Conservation (phyloP, 2,329 filamentous ascomycete genomes). For the Nectriaceae sp. region DNA sequence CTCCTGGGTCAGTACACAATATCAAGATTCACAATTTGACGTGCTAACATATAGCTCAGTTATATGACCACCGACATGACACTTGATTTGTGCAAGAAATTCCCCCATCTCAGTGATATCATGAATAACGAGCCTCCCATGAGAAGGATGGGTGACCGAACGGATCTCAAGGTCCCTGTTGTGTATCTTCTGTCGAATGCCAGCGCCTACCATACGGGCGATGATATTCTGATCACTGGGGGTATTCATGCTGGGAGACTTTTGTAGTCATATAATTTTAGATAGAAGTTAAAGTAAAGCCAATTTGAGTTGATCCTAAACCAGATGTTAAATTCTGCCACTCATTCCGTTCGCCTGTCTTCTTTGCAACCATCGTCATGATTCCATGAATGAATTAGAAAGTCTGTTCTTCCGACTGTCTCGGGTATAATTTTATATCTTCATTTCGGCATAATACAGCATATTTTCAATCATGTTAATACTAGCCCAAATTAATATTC, state of each 20-base stretch:
- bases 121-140: constrained; percentile 43
- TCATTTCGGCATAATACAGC: too few relatives aligned
- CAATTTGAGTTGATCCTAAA: too few relatives aligned
- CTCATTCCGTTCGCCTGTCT: too few relatives aligned
- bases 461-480: too few relatives aligned
- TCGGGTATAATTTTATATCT: too few relatives aligned
- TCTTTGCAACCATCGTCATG: too few relatives aligned
- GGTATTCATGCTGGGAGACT: constrained; percentile 34
- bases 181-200: constrained; percentile 44
- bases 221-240: constrained; percentile 40
- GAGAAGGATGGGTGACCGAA: constrained; percentile 38
- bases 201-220: constrained; percentile 41
- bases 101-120: constrained; percentile 33
- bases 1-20: constrained; percentile 31
- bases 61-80: constrained; percentile 39
- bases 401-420: too few relatives aligned
- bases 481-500: too few relatives aligned
- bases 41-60: constrained; percentile 12
- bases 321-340: too few relatives aligned
- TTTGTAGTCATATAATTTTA: constrained; percentile 3
- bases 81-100: constrained; percentile 26
- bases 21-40: neutral
- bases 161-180: constrained; percentile 41
- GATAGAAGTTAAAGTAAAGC: too few relatives aligned
- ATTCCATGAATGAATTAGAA: too few relatives aligned